Conservation (phyloP, 2,329 filamentous ascomycete species). For the Neodidymelliopsis sp. region DNA sequence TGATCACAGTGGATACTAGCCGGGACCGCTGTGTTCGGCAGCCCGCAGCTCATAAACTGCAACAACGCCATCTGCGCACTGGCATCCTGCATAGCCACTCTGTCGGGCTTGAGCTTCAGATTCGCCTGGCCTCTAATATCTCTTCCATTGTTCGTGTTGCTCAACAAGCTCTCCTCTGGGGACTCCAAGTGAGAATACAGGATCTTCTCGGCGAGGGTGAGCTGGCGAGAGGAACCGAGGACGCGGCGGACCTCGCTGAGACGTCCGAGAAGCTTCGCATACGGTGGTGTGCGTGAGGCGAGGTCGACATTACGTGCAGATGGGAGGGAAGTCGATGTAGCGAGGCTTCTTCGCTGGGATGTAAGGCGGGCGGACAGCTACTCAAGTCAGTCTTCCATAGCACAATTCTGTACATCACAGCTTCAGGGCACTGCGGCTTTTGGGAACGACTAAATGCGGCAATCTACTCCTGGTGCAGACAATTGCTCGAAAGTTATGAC, state of each 20-base stretch:
- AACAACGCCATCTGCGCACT: slow-evolving; percentile 97
- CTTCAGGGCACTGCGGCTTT: too few relatives aligned
- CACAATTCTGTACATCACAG: background rate
- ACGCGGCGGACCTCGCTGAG: slow-evolving; percentile 78
- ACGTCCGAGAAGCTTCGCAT: slow-evolving; percentile 79
- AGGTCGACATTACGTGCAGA: slow-evolving; percentile 47
- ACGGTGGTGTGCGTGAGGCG: slow-evolving; percentile 73
- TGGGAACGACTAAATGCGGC: too few relatives aligned
- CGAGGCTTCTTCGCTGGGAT: slow-evolving; percentile 37
- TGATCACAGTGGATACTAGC: slow-evolving; percentile 99
- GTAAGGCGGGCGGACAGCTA: slow-evolving; percentile 34
- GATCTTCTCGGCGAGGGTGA: slow-evolving; percentile 97
- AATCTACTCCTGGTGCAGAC: too few relatives aligned
- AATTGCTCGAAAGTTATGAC: slow-evolving; percentile 16
- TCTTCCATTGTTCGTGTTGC: slow-evolving; percentile 81
- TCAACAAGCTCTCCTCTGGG: slow-evolving; percentile 84
- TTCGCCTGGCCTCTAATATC: slow-evolving; percentile 88
- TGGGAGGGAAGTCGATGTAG: slow-evolving; percentile 40
- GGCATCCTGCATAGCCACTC: slow-evolving; percentile 99
- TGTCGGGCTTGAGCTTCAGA: slow-evolving; percentile 94
- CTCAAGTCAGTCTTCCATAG: slow-evolving; percentile 12
- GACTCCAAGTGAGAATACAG: slow-evolving; percentile 94
- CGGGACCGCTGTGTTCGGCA: slow-evolving; percentile 88
- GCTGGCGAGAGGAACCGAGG: slow-evolving; percentile 66
- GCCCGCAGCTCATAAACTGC: slow-evolving; percentile 97